A percentile compares a stretch with the other conserved stretches of the same genome.
Conservation (phyloP, 306 rosid genomes). For the Corylus americana region DNA sequence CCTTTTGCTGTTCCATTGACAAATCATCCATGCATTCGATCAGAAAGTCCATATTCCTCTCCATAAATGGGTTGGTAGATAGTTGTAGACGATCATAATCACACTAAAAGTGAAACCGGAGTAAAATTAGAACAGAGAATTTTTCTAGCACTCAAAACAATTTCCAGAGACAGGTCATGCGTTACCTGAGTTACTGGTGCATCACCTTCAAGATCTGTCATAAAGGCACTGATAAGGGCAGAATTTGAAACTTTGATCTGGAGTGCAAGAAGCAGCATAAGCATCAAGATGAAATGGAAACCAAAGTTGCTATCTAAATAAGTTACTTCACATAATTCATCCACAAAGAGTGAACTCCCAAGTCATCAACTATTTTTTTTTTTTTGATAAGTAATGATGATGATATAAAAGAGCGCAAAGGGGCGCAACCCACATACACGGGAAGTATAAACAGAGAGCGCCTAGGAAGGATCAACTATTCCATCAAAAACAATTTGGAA, state of each 20-base stretch:
- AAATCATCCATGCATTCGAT: constrained; percentile 97
- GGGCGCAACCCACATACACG: too few relatives aligned
- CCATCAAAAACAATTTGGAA: neutral
- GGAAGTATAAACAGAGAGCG: too few relatives aligned
- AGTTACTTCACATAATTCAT: constrained; percentile 5
- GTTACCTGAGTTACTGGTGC: constrained; percentile 86
- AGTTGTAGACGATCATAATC: constrained; percentile 90
- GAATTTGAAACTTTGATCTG: constrained; percentile 97
- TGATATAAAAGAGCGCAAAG: too few relatives aligned
- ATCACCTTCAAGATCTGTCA: constrained; percentile 90
- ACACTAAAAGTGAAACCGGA: constrained; percentile 51
- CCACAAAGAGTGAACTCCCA: neutral
- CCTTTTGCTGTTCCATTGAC: constrained; percentile 95
- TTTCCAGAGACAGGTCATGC: constrained; percentile 15
- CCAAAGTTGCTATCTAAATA: constrained; percentile 4
- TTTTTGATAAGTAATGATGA: too few relatives aligned
- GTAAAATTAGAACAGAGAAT: constrained; percentile 20
- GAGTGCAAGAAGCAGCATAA: constrained; percentile 16
- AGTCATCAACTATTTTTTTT: neutral
- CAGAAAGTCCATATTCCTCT: constrained; percentile 88
- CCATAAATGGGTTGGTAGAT: constrained; percentile 81
- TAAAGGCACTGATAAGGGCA: constrained; percentile 93
- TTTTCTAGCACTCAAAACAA: constrained; percentile 17
- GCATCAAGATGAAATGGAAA: constrained; percentile 23
- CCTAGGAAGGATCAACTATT: neutral